A percentile compares a stretch with the other conserved stretches of the same genome.
Evolutionary conservation across 2,329 filamentous ascomycete genomes (phyloP).

Genomic region (Fusarium kyushuense): DNA sequence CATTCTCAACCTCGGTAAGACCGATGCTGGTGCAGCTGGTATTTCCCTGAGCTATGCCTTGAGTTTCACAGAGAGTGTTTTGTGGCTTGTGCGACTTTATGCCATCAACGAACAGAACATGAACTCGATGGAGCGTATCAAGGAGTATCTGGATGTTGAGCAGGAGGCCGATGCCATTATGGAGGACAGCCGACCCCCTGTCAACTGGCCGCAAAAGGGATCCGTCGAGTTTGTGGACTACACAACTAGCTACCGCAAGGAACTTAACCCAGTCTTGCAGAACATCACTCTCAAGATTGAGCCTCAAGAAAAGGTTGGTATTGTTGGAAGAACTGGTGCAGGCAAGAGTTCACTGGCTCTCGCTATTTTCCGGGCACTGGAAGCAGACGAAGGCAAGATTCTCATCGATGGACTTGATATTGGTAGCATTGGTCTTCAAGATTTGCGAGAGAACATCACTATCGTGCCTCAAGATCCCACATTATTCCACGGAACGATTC

Average conservation of each 20-base stretch:
- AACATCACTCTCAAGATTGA: slow-evolving; percentile 88
- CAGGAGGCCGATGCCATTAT: slow-evolving; percentile 87
- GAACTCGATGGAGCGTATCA: slow-evolving; percentile 98
- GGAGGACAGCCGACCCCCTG: slow-evolving; percentile 79
- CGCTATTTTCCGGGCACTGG: slow-evolving; percentile 91
- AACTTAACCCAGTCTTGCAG: slow-evolving; percentile 88
- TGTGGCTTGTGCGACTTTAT: slow-evolving; percentile 96
- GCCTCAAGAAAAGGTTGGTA: slow-evolving; percentile 91
- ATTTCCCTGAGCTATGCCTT: slow-evolving; percentile 96
- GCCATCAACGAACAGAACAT: slow-evolving; percentile 98
- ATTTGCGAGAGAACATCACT: slow-evolving; percentile 92
- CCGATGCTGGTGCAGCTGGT: slow-evolving; percentile 92
- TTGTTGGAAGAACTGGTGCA: slow-evolving; percentile 94
- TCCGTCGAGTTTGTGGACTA: slow-evolving; percentile 90
- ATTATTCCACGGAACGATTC: slow-evolving; percentile 90
- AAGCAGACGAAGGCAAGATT: slow-evolving; percentile 91
- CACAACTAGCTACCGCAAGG: slow-evolving; percentile 87
- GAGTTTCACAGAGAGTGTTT: slow-evolving; percentile 94
- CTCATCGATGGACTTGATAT: slow-evolving; percentile 93
- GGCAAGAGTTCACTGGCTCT: slow-evolving; percentile 96
- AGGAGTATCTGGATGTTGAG: slow-evolving; percentile 96
- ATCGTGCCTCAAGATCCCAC: slow-evolving; percentile 98
- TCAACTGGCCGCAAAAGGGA: slow-evolving; percentile 87
- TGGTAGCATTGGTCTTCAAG: slow-evolving; percentile 88
- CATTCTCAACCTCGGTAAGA: slow-evolving; percentile 81